Evolutionary conservation across 805 yeast species (phyloP), one percentile per base, ranked within the genome.

Genomic region (Vanderwaltozyma yarrowii): DNA sequence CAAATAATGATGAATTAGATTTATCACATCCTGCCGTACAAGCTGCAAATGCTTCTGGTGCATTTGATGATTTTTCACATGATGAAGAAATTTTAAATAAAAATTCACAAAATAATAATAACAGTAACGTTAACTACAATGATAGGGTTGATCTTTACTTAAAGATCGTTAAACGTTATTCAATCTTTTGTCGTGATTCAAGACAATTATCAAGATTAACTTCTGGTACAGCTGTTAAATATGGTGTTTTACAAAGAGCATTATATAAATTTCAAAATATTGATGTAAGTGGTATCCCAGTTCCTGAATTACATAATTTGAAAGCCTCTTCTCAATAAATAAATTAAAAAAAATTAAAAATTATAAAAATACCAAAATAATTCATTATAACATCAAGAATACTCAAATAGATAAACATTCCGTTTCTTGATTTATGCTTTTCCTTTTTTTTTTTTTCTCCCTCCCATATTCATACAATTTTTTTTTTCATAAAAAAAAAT

Each of bases 101-200:
- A 29, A n/a, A n/a, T n/a, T n/a, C 30, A 24, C 12, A 14, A 15
- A 24, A 24, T 25, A 4, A 20, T n/a, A 18, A 21, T 18, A 54
- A 66, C 14, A 69, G 66, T 29, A n/a, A n/a, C n/a, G n/a, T n/a
- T n/a, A n/a, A n/a, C n/a, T n/a, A n/a, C n/a, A n/a, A n/a, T n/a
- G n/a, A n/a, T n/a, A 67, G 85, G 58, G 67, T 68, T 42, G 64
- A 66, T 23, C 58, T 77, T 18, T 78, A 76, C 56, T 67, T 74
- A 57, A 64, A 71, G 35, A 61, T 78, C 40, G 72, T 76, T 52
- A 70, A 72, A 45, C 52, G 66, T 29, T 76, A 69, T 45, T 64
- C 72, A 7, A 63, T 64, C 13, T 70, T 60, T 45, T 69, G 73
- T 43, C 67, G 70, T 44, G 68, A 70, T 29, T 55, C 70, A 23